Conservation (phyloP, 1,139 yeast species). For the Sugiyamaella novakii region DNA sequence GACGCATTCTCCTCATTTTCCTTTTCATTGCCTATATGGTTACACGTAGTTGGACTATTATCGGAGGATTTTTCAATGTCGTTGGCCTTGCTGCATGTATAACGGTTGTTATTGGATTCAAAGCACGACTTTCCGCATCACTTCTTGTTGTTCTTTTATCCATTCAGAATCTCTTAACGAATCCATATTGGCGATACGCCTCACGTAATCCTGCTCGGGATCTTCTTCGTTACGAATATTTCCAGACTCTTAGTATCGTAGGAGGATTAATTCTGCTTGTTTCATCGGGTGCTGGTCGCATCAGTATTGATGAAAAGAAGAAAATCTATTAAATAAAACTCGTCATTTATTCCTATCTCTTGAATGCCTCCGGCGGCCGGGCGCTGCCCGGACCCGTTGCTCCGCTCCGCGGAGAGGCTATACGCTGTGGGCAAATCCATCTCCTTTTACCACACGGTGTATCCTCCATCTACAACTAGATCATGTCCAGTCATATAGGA, state of each 20-base stretch:
- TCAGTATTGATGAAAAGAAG: constrained; percentile 94
- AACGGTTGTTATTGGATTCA: constrained; percentile 88
- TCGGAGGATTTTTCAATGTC: constrained; percentile 65
- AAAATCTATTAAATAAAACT: constrained; percentile 64
- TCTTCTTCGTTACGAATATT: constrained; percentile 87
- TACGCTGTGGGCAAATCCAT: no score
- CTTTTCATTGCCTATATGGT: constrained; percentile 86
- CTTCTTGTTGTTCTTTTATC: constrained; percentile 72
- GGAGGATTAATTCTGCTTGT: constrained; percentile 92
- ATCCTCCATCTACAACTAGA: constrained; percentile 81
- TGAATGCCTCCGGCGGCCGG: constrained; percentile 7
- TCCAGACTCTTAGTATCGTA: constrained; percentile 91
- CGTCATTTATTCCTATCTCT: not conserved
- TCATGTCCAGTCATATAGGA: constrained; percentile 85
- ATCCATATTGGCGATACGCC: constrained; percentile 86
- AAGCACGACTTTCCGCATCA: constrained; percentile 87
- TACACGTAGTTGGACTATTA: constrained; percentile 71
- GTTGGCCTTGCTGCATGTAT: constrained; percentile 73
- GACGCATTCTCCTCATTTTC: constrained; percentile 81
- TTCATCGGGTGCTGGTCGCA: constrained; percentile 95
- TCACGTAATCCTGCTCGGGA: constrained; percentile 79
- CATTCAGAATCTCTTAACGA: constrained; percentile 74
- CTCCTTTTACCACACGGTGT: constrained; percentile 61
- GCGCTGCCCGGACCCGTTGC: not conserved
- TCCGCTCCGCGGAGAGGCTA: not conserved